phyloP scores from a whole-genome alignment of 2,329 filamentous ascomycete genomes.

The Hymenoscyphus albidus region DNA sequence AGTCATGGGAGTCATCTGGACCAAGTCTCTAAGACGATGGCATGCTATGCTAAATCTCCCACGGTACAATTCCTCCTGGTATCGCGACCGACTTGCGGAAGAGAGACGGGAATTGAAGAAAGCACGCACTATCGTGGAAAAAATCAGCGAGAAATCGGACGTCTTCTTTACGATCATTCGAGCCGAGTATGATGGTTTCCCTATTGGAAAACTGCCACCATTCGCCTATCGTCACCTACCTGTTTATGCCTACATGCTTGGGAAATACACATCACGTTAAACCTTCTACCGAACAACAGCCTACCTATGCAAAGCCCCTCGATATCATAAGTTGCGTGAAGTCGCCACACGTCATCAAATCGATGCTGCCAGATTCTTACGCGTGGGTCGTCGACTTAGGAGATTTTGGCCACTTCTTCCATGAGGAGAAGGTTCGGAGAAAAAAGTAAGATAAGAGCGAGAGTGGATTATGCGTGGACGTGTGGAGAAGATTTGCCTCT shows the following conservation, averaged over 20 bases:
- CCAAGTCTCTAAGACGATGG: background rate
- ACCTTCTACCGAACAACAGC: conserved; percentile 36
- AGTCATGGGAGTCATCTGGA: background rate
- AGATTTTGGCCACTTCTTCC: conserved; percentile 38
- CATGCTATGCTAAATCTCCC: background rate
- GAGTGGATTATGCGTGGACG: background rate
- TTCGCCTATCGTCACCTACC: conserved; percentile 15
- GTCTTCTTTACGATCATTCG: conserved; percentile 38
- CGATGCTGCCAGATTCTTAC: conserved; percentile 31
- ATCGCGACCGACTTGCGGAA: background rate
- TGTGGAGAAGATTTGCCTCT: background rate
- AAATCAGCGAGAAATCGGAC: conserved; percentile 37
- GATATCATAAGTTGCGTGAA: conserved; percentile 31
- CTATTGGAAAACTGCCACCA: conserved; percentile 25
- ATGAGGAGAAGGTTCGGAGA: conserved; percentile 12
- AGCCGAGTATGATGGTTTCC: conserved; percentile 37
- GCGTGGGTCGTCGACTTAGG: conserved; percentile 30
- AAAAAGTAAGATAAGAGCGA: too few species aligned
- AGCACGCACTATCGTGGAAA: background rate
- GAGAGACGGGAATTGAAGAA: background rate
- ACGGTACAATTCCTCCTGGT: background rate
- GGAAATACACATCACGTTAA: conserved; percentile 38
- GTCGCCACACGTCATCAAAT: conserved; percentile 36
- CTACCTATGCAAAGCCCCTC: conserved; percentile 28
- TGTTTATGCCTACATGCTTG: conserved; percentile 38